Evolutionary conservation across 2,329 filamentous ascomycete genomes (phyloP).

Genomic region (Talaromyces sp.): DNA sequence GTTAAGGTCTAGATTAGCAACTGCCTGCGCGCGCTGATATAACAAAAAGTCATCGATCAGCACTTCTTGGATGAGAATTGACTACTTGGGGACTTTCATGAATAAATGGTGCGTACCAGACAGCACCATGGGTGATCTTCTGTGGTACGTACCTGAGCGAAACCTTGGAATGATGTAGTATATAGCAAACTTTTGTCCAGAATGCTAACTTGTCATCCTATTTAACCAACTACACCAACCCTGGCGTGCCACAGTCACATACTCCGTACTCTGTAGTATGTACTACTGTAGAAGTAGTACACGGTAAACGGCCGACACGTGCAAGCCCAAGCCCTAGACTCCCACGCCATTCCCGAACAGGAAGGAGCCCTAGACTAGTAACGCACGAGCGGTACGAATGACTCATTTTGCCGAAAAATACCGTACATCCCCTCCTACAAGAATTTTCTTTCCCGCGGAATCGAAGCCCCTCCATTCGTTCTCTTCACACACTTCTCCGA

Average conservation of each 20-base stretch:
- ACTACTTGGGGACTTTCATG: neutral
- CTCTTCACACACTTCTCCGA: constrained; percentile 12
- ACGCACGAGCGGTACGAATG: neutral
- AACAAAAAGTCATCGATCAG: neutral
- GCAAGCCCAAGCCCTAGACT: neutral
- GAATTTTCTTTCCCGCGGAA: constrained; percentile 16
- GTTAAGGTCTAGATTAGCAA: neutral
- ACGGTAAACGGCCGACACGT: neutral
- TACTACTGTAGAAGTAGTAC: no score
- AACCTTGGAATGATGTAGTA: neutral
- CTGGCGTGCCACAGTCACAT: no score
- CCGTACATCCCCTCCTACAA: constrained; percentile 11
- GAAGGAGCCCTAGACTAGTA: neutral
- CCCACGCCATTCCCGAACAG: neutral
- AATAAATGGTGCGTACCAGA: neutral
- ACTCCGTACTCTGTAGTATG: no score
- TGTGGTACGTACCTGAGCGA: neutral
- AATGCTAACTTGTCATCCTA: no score
- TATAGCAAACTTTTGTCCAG: no score
- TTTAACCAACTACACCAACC: no score
- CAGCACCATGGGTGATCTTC: neutral
- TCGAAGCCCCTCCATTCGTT: constrained; percentile 14
- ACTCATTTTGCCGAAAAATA: constrained; percentile 17
- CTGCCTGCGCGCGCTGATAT: neutral
- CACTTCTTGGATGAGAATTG: neutral